Conservation (phyloP, 2,329 filamentous ascomycete species). For the Juglanconis juglandina region DNA sequence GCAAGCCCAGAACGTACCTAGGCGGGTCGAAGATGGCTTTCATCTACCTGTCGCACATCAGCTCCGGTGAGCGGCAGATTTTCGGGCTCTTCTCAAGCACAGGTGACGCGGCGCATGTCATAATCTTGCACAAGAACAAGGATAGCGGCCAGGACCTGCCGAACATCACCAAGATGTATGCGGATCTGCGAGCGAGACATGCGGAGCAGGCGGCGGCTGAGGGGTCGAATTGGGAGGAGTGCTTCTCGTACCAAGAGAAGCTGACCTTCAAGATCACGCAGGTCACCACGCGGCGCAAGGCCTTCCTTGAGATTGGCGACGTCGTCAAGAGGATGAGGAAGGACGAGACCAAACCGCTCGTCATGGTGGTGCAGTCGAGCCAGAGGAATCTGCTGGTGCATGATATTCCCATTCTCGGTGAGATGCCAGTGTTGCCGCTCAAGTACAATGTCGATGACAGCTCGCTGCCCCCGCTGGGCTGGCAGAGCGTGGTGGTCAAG, state of each 20-base stretch:
- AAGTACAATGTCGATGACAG: conserved; percentile 81
- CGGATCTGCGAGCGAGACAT: conserved; percentile 66
- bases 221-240: conserved; percentile 71
- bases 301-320: conserved; percentile 82
- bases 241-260: conserved; percentile 82
- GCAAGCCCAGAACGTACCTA: conserved; percentile 68
- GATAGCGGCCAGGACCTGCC: conserved; percentile 79
- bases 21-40: conserved; percentile 72
- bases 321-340: conserved; percentile 85
- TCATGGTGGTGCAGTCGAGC: conserved; percentile 88
- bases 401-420: conserved; percentile 77
- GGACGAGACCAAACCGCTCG: conserved; percentile 74
- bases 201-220: conserved; percentile 55
- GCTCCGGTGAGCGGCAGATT: conserved; percentile 84
- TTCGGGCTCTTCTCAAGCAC: conserved; percentile 90
- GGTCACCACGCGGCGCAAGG: conserved; percentile 85
- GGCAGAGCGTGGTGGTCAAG: conserved; percentile 86
- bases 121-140: conserved; percentile 79
- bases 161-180: conserved; percentile 85
- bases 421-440: conserved; percentile 79
- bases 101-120: conserved; percentile 74
- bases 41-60: conserved; percentile 89
- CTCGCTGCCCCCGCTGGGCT: conserved; percentile 84
- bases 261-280: conserved; percentile 83
- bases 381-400: conserved; percentile 77